phyloP scores from a whole-genome alignment of 352 stramenopile species.

The Thraustotheca clavata region DNA sequence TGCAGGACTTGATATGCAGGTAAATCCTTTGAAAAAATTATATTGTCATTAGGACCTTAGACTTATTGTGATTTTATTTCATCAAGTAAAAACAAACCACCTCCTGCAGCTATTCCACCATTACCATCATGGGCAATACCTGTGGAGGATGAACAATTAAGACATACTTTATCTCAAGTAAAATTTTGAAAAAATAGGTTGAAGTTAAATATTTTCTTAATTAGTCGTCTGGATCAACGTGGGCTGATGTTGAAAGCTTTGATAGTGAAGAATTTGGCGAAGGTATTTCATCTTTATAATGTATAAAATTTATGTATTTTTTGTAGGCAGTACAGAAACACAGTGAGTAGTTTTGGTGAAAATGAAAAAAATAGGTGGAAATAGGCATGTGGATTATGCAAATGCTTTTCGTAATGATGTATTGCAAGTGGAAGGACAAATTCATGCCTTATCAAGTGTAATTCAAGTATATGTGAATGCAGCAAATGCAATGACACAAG shows the following conservation, averaged over 20 bases:
- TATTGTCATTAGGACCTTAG: background rate
- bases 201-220: background rate
- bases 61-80: conserved; percentile 72
- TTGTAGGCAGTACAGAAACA: background rate
- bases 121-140: conserved; percentile 58
- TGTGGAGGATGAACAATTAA: conserved; percentile 13
- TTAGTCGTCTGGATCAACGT: conserved; percentile 24
- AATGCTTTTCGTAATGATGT: conserved; percentile 64
- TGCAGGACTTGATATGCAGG: conserved; percentile 67
- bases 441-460: conserved; percentile 69
- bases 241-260: conserved; percentile 47
- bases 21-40: background rate
- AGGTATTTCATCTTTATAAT: background rate
- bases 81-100: conserved; percentile 55
- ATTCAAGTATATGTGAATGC: conserved; percentile 51
- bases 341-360: background rate
- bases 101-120: conserved; percentile 29
- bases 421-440: conserved; percentile 55
- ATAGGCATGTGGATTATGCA: conserved; percentile 13
- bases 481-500: conserved; percentile 50
- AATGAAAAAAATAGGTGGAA: background rate
- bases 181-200: background rate
- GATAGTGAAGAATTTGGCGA: conserved; percentile 54
- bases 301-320: background rate
- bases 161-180: conserved; percentile 16